Percentiles rank a stretch among this genome's conserved stretches.
These are phyloP conservation scores for Amphirosellinia nigrospora DNA, from an alignment of 495 filamentous ascomycete species.

Conservation along the genomic window DNA sequence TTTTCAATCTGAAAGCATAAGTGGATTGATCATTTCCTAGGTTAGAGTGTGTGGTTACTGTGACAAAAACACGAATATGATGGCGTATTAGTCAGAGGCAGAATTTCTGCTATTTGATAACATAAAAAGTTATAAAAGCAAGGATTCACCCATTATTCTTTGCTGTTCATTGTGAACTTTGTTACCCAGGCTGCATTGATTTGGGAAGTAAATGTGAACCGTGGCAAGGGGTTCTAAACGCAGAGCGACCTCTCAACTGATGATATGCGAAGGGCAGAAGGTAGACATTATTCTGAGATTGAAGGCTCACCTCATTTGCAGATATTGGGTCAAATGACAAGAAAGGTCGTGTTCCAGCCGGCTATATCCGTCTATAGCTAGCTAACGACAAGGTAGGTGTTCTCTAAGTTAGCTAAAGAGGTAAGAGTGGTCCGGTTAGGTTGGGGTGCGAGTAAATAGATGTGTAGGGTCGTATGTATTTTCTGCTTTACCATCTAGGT, in stretches of 20 bases:
- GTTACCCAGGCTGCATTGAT: not conserved
- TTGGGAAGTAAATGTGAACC: not conserved
- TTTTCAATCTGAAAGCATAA: not conserved
- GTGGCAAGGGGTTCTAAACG: not conserved
- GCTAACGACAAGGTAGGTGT: not conserved
- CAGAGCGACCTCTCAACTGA: not conserved
- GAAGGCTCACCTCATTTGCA: conserved; percentile 3
- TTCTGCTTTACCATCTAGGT: not conserved
- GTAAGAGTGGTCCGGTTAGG: not conserved
- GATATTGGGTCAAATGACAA: not conserved
- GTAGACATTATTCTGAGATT: not conserved
- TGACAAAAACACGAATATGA: not conserved
- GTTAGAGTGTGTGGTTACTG: not conserved
- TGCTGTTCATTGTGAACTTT: not conserved
- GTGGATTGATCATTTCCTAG: not conserved
- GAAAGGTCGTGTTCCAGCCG: not conserved
- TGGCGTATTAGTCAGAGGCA: not conserved
- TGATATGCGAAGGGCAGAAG: not conserved
- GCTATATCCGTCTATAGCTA: not conserved
- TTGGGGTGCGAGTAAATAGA: not conserved
- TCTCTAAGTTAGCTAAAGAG: not conserved
- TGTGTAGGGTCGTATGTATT: not conserved
- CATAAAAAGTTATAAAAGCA: not conserved
- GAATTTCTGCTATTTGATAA: not conserved
- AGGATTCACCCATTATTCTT: not conserved